Evolutionary conservation across 129 eudicot genomes (phyloP), one percentile per base, ranked within the genome.

Genomic region (Helichrysum umbraculigerum): DNA sequence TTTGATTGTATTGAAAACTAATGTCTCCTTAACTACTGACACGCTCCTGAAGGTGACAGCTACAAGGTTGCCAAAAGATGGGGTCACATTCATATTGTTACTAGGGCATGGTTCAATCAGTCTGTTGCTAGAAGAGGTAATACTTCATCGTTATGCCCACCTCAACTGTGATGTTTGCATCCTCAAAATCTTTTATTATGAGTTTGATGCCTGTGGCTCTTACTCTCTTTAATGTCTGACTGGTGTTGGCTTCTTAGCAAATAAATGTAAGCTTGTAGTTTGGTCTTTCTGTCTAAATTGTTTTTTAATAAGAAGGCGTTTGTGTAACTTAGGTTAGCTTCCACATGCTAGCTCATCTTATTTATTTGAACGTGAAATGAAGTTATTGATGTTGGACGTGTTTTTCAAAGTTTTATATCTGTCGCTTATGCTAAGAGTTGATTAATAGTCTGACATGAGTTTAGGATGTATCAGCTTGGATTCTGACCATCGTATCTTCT

Each of bases 21-120:
- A 33, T 68, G 66, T 65, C 34, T 87, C 92, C 91, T 90, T 91
- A 81, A 88, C 88, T 68, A 41, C 71, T 37, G 81, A 41, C 83
- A 94, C 80, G 87, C 87, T 78, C 92, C 99, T 77, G 93, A 91
- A 91, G 93, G 99, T 86, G 99, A 94, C 84, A 94, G 91, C 78
- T 94, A 78, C 80, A 91, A 82, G 83, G 97, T 91, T 89, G 96
- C 99, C 37, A 83, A 73, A 84, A 84, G 70, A 82, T 94, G 99
- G 99, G 96, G 99, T 64, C 82, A 81, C 81, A 83, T 89, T 76
- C 63, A 68, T 73, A 84, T 89, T 72, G 89, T 94, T 63, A 81
- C 81, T 11, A 86, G 83, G 80, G 82, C 86, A 79, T 94, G 99
- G 99, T 87, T 88, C 78, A 85, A 87, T n/a, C 97, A 91, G 59